Percentiles rank a stretch among this genome's conserved stretches.
Evolutionary conservation across 2,329 filamentous ascomycete genomes (phyloP).

Genomic region (Stachybotrys elegans): DNA sequence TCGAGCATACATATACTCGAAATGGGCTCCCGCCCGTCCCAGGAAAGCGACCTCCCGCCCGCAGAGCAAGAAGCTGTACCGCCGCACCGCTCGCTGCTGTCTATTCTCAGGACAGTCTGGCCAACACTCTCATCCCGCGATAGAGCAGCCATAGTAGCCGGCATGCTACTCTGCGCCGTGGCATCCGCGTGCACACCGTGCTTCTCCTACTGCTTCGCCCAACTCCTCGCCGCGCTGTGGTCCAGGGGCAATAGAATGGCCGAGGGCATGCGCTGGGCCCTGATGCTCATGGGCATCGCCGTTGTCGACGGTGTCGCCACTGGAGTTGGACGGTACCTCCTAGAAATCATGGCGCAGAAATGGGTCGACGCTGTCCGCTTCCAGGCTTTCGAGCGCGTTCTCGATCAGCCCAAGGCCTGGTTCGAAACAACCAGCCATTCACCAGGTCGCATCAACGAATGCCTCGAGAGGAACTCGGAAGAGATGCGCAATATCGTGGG

Average conservation of each 20-base stretch:
- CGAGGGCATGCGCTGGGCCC: conserved; percentile 59
- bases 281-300: conserved; percentile 65
- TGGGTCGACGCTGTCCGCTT: conserved; percentile 73
- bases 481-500: conserved; percentile 82
- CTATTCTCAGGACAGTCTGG: conserved; percentile 56
- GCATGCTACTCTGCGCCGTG: conserved; percentile 55
- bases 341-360: conserved; percentile 65
- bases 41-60: no score
- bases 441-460: conserved; percentile 59
- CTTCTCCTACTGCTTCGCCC: conserved; percentile 73
- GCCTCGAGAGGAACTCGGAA: conserved; percentile 76
- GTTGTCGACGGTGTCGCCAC: conserved; percentile 59
- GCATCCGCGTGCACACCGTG: conserved; percentile 65
- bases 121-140: conserved; percentile 51
- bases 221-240: conserved; percentile 68
- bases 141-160: conserved; percentile 51
- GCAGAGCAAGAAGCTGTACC: no score
- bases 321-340: conserved; percentile 63
- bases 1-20: no score
- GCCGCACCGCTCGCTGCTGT: conserved; percentile 14
- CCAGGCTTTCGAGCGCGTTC: conserved; percentile 62
- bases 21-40: no score
- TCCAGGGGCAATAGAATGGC: conserved; percentile 39
- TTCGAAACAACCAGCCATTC: conserved; percentile 67
- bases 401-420: conserved; percentile 74